Evolutionary conservation across 495 filamentous ascomycete genomes (phyloP), one percentile per base, ranked within the genome.

Genomic region (Glarea lozoyensis): DNA sequence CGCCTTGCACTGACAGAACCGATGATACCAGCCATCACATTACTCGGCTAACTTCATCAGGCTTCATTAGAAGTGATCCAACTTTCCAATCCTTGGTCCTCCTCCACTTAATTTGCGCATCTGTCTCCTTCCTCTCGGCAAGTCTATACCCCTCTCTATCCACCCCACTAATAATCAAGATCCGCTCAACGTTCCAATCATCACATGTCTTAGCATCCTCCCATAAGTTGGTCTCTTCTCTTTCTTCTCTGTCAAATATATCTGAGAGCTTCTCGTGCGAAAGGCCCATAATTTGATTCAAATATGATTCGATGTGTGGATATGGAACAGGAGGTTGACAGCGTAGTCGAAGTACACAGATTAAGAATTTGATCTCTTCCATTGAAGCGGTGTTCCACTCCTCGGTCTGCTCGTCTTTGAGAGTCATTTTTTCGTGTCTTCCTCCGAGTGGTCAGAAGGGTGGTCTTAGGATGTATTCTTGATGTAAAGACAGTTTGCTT

Each of bases 111-210:
- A 45, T 40, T 42, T 49, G 42, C 30, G 31, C 13, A 15, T 38
- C 12, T 20, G 29, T 33, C 42, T 53, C 50, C 25, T 30, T 11
- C 20, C 23, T 18, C 3, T 19, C 17, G 9, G 22, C 34, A 38
- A 45, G 10, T 18, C 30, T 6, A 12, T 40, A 46, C 6, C 50
- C 54, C 23, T 54, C 39, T 24, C 55, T 46, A 35, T 52, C 53
- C 5, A 49, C 55, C 23, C 29, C 51, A 12, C 10, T 36, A 13
- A 54, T 46, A 18, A 54, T 50, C 16, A 63, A 7, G 13, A 31
- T 30, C 5, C 10, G 12, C 23, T 40, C 35, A 12, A 41, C 31
- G 1, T 37, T 37, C 10, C 19, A 7, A 29, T 53, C 32, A 20
- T 23, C 10, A 1, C 18, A 25, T n/a, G n/a, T 24, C 27, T 47